Evolutionary conservation across 768 basidiomycete genomes (phyloP), one percentile per base, ranked within the genome.

Genomic region (Rhodotorula paludigena): DNA sequence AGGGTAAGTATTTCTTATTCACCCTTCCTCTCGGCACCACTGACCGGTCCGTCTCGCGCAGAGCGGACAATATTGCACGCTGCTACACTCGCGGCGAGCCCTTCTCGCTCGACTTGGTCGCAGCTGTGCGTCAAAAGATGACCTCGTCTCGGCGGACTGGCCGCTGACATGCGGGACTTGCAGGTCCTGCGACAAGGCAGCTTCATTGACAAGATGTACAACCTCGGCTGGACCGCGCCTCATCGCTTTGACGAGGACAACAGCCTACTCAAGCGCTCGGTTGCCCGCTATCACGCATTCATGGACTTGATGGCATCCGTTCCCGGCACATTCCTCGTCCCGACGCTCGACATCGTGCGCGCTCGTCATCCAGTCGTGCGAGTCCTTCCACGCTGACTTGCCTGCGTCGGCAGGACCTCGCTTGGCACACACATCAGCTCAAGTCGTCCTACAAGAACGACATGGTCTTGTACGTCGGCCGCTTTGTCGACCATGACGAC

Each of bases 381-480:
- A n/a, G 32, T 33, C 15, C 45, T 47, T 23, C 12, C 23, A n/a
- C 25, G 49, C 14, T 33, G 3, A 20, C 11, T 20, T 51, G 5
- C 8, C 48, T 12, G 15, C 3, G 10, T 9, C n/a, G n/a, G n/a
- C 36, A 54, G 53, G 88, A 89, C 69, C 79, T 89, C 28, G 84
- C 82, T 8, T 88, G 87, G 87, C 88, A 89, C 69, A 86, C 86
- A 0, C 87, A 89, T 63, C 87, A 88, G 69, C 80, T 88, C 10
- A 42, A 44, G 30, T 79, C 82, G 74, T 80, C 80, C 5, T 88
- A 88, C 72, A 72, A 75, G 9, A 55, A 65, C 2, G 82, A 86
- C 64, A 83, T 83, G 53, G 75, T 76, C 63, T 76, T 60, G 23
- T 80, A 79, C 57, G 66, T 85, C 6, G 80, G 82, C 0, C 80